A percentile compares a stretch with the other conserved stretches of the same genome.
Evolutionary conservation across 2,329 filamentous ascomycete species (phyloP).

Genomic region (Microcera coccophila): DNA sequence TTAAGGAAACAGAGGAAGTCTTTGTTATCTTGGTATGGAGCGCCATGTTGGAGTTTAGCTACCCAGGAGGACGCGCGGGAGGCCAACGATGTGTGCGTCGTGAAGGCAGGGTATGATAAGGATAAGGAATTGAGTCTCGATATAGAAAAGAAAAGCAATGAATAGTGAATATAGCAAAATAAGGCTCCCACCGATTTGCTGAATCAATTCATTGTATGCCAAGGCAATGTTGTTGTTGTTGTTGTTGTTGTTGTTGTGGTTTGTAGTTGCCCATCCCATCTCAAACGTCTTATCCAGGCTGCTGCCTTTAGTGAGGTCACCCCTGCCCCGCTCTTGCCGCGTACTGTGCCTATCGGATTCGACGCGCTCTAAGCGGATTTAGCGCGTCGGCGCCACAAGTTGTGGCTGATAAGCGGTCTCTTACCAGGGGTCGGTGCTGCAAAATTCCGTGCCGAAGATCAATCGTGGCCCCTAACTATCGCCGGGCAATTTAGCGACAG

Average conservation of each 20-base stretch:
- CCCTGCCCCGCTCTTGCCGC: conserved; percentile 1
- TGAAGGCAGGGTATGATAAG: no score
- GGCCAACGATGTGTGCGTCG: no score
- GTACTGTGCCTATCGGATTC: conserved; percentile 3
- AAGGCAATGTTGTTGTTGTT: conserved; percentile 1
- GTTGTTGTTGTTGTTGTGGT: no score
- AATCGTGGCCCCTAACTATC: conserved; percentile 24
- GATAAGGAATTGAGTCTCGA: no score
- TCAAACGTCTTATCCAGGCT: no score
- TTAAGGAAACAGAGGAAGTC: conserved; percentile 36
- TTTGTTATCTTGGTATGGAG: conserved; percentile 31
- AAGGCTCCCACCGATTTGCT: conserved; percentile 6
- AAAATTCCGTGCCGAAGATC: conserved; percentile 28
- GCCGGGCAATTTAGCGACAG: conserved; percentile 25
- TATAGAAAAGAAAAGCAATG: background rate
- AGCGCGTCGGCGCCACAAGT: conserved; percentile 5
- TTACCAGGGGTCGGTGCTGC: conserved; percentile 19
- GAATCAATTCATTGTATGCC: conserved; percentile 12
- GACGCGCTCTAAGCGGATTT: conserved; percentile 5
- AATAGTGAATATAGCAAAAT: conserved; percentile 23
- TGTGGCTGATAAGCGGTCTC: conserved; percentile 18
- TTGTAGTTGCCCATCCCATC: no score
- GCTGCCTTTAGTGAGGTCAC: conserved; percentile 11
- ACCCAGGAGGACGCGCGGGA: conserved; percentile 7
- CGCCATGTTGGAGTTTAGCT: conserved; percentile 24